Evolutionary conservation across 1,284 basidiomycete species (phyloP).

Genomic region (Schizophyllum amplum): DNA sequence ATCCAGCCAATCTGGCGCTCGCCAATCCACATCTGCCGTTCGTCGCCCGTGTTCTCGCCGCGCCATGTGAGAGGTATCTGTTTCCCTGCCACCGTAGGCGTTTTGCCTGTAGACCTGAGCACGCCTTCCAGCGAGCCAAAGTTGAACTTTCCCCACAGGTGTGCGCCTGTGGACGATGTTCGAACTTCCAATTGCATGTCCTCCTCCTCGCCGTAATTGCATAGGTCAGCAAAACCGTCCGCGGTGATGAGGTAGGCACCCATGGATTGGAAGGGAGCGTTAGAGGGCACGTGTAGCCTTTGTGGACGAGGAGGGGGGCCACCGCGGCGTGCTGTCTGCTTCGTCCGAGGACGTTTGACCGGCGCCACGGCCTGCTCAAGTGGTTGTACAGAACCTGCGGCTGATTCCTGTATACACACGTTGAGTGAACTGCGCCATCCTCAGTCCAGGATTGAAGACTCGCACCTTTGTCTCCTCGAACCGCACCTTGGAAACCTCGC

Average conservation of each 20-base stretch:
- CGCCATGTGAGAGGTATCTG: conserved; percentile 16
- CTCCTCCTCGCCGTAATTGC: background rate
- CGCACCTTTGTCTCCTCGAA: too few relatives aligned
- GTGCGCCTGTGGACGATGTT: conserved; percentile 18
- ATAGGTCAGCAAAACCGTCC: background rate
- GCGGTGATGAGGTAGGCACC: background rate
- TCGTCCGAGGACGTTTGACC: background rate
- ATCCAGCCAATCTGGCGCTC: conserved; percentile 15
- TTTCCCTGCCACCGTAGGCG: conserved; percentile 10
- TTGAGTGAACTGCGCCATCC: too few relatives aligned
- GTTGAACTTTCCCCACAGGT: conserved; percentile 21
- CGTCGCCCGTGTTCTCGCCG: conserved; percentile 10
- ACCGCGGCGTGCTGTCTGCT: background rate
- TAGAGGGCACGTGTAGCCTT: background rate
- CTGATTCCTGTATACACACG: too few relatives aligned
- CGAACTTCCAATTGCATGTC: conserved; percentile 9
- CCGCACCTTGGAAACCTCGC: too few relatives aligned
- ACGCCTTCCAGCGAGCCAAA: conserved; percentile 19
- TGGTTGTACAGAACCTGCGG: too few relatives aligned
- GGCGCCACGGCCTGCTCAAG: too few relatives aligned
- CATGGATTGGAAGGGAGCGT: background rate
- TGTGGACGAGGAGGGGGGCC: background rate
- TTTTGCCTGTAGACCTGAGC: conserved; percentile 14
- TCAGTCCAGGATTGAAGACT: too few relatives aligned
- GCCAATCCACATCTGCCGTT: conserved; percentile 16